Evolutionary conservation across 345 rosid species (phyloP), one percentile per base, ranked within the genome.

Genomic region (Heritiera fomes): DNA sequence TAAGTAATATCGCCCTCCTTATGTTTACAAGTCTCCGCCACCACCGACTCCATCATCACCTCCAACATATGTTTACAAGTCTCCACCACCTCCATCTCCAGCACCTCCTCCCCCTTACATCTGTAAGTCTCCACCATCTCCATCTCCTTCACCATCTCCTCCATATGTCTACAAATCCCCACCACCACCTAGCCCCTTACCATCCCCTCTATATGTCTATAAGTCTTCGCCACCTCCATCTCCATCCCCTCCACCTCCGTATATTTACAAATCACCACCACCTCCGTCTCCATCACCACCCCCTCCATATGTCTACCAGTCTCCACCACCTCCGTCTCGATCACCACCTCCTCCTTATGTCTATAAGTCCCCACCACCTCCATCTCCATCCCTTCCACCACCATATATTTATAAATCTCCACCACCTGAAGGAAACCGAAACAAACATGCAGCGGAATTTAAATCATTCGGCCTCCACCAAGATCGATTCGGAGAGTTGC

Each of bases 31-130:
- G 0, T 80, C 85, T 0, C 78, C 73, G 1, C 70, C 77, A 0
- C 71, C 79, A 0, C 43, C 47, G 1, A 9, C 49, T 0, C 71
- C 75, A 0, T 43, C 67, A 1, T 77, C 81, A 15, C 78, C 82
- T 3, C 79, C 73, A 6, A 78, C 82, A 6, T 65, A 75, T 23
- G n/a, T 74, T 8, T 65, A 80, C 23, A 74, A 66, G 32, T 74
- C 82, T 43, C 82, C 75, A 18, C 70, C 77, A 0, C 71, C 79
- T 0, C 43, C 47, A 8, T 7, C n/a, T 23, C 38, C n/a, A 17
- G 32, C 30, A 5, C 78, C 58, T 0, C 78, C 78, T 2, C 71
- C 71, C 0, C 81, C 79, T 0, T 77, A 77, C 3, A 0, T 18
- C 3, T 38, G 65, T 0, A 77, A 11, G 0, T 65, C 79, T 10